Evolutionary conservation across 768 basidiomycete species (phyloP).

Genomic region (Amylocystis lapponica): DNA sequence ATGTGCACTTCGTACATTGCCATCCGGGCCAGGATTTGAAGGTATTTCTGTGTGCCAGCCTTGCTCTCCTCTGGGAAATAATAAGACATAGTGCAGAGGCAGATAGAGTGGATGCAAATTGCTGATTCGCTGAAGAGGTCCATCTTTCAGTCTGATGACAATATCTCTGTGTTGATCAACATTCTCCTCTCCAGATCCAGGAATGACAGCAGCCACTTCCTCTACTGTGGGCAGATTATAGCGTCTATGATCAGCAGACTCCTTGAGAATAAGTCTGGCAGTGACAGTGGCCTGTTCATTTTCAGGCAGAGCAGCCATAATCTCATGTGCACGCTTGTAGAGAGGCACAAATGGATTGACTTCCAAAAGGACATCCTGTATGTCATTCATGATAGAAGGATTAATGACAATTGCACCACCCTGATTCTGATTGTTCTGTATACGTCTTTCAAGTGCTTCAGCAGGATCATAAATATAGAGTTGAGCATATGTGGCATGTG

Average conservation of each 20-base stretch:
- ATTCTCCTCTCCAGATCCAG: constrained; percentile 22
- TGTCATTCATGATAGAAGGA: constrained; percentile 5
- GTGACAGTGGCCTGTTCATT: constrained; percentile 6
- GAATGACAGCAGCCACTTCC: constrained; percentile 38
- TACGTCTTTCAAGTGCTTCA: constrained; percentile 25
- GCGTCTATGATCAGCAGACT: constrained; percentile 23
- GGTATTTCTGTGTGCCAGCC: constrained; percentile 32
- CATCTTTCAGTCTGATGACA: constrained; percentile 21
- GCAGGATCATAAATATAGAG: constrained; percentile 37
- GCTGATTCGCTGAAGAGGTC: constrained; percentile 25
- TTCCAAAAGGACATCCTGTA: constrained; percentile 10
- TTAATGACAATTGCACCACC: too few relatives aligned
- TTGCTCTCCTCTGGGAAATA: constrained; percentile 35
- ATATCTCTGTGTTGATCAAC: constrained; percentile 27
- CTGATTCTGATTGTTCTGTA: constrained; percentile 4
- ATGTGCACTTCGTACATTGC: constrained; percentile 7
- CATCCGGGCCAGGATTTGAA: not conserved
- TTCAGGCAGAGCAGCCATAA: constrained; percentile 1
- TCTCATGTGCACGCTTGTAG: constrained; percentile 12
- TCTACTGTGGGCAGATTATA: constrained; percentile 41
- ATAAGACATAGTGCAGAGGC: constrained; percentile 37
- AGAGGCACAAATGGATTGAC: constrained; percentile 6
- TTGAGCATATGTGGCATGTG: constrained; percentile 30
- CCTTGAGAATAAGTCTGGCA: constrained; percentile 7
- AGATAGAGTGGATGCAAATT: constrained; percentile 32